Conservation (phyloP, 139 green algal species). For the Edaphochlamys debaryana region DNA sequence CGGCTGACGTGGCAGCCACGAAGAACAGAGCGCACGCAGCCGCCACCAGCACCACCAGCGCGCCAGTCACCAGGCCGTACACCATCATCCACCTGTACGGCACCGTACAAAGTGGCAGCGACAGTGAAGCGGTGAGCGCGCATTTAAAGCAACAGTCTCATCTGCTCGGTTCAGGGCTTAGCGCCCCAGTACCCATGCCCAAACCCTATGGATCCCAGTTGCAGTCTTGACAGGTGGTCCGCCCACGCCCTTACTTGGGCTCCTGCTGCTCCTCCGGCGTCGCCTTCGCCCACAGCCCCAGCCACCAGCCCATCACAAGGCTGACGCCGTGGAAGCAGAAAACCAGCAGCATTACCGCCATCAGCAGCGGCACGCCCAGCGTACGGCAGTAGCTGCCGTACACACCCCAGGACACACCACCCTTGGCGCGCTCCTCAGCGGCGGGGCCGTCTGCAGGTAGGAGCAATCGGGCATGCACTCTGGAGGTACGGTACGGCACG, state of each 20-base stretch:
- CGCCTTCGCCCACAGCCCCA: slow-evolving; percentile 67
- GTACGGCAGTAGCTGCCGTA: slow-evolving; percentile 67
- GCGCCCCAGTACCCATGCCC: too few relatives aligned
- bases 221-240: too few relatives aligned
- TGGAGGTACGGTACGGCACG: too few relatives aligned
- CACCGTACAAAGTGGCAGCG: too few relatives aligned
- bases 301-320: slow-evolving; percentile 75
- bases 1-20: slow-evolving; percentile 51
- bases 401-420: slow-evolving; percentile 70
- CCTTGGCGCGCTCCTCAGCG: slow-evolving; percentile 59
- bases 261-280: slow-evolving; percentile 5
- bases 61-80: slow-evolving; percentile 67
- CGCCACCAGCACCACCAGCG: slow-evolving; percentile 60
- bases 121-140: too few relatives aligned
- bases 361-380: slow-evolving; percentile 11
- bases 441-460: too few relatives aligned
- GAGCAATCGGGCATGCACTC: too few relatives aligned
- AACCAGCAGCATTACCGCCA: slow-evolving; percentile 52
- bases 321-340: slow-evolving; percentile 69
- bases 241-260: too few relatives aligned
- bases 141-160: background rate
- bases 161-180: too few relatives aligned
- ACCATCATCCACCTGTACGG: slow-evolving; percentile 56
- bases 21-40: slow-evolving; percentile 72
- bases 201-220: too few relatives aligned